Evolutionary conservation across 768 basidiomycete genomes (phyloP), one percentile per base, ranked within the genome.

Genomic region (Mycena maculata): DNA sequence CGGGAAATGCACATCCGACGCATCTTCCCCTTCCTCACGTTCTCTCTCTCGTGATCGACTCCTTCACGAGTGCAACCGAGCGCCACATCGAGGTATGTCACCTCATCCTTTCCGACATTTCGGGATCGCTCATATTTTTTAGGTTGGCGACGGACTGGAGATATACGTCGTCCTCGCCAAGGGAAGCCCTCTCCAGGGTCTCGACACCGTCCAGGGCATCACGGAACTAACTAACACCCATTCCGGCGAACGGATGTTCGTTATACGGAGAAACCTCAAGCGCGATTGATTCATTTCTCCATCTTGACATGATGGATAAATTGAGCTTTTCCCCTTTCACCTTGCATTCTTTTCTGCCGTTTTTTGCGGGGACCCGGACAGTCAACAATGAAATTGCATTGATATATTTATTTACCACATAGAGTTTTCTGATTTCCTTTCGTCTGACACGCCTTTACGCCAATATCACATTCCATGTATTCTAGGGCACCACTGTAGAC

Each of bases 11-110:
- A 36, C 91, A 93, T 30, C 61, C 69, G 10, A 71, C 65, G 50
- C 93, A 96, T 80, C 82, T 99, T 50, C 92, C 96, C 13, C 84
- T 99, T 65, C 76, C 84, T 28, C 89, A 88, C 15, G 95, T 98
- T 4, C 82, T 98, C 61, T 83, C 88, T 25, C 88, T 99, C 76
- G 94, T 98, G 74, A 92, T 95, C 65, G 97, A 99, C 81, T 92
- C 95, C 7, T 99, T 98, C 80, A 97, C 96, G 31, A 88, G 93
- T 70, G 97, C 97, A n/a, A 98, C 97, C 9, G 97, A 99, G 81
- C 90, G 97, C 68, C 96, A 98, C 80, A 98, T 98, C 75, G 96
- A 99, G 88, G 93, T 93, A 70, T 68, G 84, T 75, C 27, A 72
- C 23, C n/a, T 2, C 18, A 33, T 27, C 15, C 13, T 33, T 28